Base-by-base conservation (phyloP, 257 asterid species). In the Henckelia pumila region DNA sequence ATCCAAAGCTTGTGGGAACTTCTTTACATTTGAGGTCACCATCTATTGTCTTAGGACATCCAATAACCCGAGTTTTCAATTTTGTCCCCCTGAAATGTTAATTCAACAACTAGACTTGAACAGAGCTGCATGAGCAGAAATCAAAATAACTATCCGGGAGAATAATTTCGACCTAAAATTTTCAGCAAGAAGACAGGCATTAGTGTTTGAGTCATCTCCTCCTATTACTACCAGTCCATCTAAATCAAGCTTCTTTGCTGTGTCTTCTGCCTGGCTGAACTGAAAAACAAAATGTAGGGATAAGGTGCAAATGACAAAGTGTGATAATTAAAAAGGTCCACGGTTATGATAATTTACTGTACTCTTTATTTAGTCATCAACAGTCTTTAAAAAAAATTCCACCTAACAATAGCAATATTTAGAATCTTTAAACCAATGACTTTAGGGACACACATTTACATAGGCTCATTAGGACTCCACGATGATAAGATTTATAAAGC, bases 221-320 rank as follows among this genome's bases (percentile, higher is more conserved):
- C 99, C 99, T 71, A 94, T 94, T 62, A 94, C 99, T 66, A 94
- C 93, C 68, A 94, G 89, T 53, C 99, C 99, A 84, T 94, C 99
- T 53, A 94, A 74, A 75, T 94, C 98, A 64, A 94, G 98, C 86
- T 89, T 94, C 68, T 77, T 64, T 55, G 93, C 89, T 26, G 99
- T 91, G 62, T 91, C 98, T 86, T 81, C 84, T 78, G 98, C 99
- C 86, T 91, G 96, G 80, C 87, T 89, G 80, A 94, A 94, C 99
- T 94, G 88, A 69, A 65, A 7, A n/a, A 29, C 63, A 71, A 25
- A 50, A 61, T 9, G 16, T 21, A 29, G 21, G 55, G 7, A 44
- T 3, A 44, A 44, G 53, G 53, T 4, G 53, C 53, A 16, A 44
- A 44, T 44, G 50, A 40, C 50, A 11, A 3, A 13, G n/a, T 40